Base-by-base conservation (phyloP, 208 protist genomes). In the Trypanosoma caninum region DNA sequence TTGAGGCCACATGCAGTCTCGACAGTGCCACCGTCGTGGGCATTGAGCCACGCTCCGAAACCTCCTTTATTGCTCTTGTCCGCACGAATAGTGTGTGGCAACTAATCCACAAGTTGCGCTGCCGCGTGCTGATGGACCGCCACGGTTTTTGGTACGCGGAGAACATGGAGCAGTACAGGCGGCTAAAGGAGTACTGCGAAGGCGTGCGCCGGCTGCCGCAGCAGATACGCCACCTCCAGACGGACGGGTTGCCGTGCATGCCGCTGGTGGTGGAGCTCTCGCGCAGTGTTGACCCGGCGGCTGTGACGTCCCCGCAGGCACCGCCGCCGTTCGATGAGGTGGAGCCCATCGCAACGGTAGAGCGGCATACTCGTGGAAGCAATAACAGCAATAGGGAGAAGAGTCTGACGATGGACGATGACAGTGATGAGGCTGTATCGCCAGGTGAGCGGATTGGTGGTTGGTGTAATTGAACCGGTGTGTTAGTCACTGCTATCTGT, bases 111-210 rank as follows among this genome's bases (percentile, higher is more conserved):
- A 53, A 72, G 45, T 59, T 92, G 46, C 81, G 79, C 52, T 89
- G 77, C 51, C 85, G 85, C 25, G 77, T 92, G 53, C 72, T 92
- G 38, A 85, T 92, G 81, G 85, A 92, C 56, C 69, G 85, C 27
- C 81, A 87, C 41, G 85, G 85, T 33, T 87, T 89, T 59, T 92
- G 79, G 80, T 89, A 87, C 70, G 76, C 61, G 2, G 64, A 72
- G 20, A 65, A 76, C 33, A 63, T 87, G 23, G 65, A 80, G 13
- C 76, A 88, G 69, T 89, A 89, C 61, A 30, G 75, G 52, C 69
- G 73, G 22, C 63, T 92, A 50, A 84, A 83, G 74, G 74, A 84
- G 65, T 92, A 89, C 74, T 92, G 85, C 60, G 81, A 88, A 59
- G 45, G 62, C 34, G 78, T 89, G 35, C 74, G 85, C 10, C 70